phyloP scores from a whole-genome alignment of 352 stramenopile genomes.

The Pythium folliculosum region DNA sequence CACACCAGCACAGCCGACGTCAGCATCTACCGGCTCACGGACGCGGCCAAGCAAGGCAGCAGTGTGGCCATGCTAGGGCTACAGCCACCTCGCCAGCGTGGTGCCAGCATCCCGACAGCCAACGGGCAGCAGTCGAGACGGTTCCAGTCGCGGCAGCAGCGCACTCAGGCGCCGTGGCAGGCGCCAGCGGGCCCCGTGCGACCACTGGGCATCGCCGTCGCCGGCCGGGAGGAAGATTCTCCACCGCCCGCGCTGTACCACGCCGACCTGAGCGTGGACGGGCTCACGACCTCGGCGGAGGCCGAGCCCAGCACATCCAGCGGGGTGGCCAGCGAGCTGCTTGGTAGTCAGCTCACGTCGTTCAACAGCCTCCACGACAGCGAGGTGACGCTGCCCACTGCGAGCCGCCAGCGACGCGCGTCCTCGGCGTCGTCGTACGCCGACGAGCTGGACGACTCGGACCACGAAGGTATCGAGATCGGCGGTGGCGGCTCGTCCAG shows the following conservation, averaged over 20 bases:
- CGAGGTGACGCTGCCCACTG: slow-evolving; percentile 1
- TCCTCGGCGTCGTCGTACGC: slow-evolving; percentile 21
- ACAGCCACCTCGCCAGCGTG: neutral
- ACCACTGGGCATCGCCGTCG: no score
- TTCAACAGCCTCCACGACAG: slow-evolving; percentile 8
- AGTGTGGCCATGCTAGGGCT: neutral
- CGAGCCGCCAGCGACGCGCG: neutral
- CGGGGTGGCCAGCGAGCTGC: neutral
- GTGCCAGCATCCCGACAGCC: neutral
- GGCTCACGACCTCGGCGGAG: neutral
- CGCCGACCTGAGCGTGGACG: neutral
- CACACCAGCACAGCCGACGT: neutral
- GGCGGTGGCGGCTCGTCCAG: neutral
- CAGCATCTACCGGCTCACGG: slow-evolving; percentile 21
- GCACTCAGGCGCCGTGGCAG: slow-evolving; percentile 1
- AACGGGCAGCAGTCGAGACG: neutral
- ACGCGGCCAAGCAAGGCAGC: slow-evolving; percentile 3
- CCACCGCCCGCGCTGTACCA: neutral
- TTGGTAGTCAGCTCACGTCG: slow-evolving; percentile 12
- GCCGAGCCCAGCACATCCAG: neutral
- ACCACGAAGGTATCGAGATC: slow-evolving; percentile 7
- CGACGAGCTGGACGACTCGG: slow-evolving; percentile 19
- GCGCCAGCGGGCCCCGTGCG: neutral
- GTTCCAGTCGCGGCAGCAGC: slow-evolving; percentile 2
- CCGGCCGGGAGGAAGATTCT: neutral